Conservation (phyloP, 2,329 filamentous ascomycete genomes). For the Macrophomina phaseolina region DNA sequence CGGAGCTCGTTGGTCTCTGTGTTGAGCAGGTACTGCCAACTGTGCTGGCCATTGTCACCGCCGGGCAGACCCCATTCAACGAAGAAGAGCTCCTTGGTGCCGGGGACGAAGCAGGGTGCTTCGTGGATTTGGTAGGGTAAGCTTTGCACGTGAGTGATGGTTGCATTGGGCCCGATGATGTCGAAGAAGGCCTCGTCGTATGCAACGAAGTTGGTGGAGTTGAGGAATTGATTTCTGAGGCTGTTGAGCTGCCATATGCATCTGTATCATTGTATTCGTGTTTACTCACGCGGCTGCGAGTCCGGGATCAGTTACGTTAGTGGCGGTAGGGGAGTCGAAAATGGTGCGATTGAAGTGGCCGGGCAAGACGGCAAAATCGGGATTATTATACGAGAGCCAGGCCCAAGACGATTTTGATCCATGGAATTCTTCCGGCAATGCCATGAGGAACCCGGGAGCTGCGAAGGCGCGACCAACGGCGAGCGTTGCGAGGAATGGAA, state of each 20-base stretch:
- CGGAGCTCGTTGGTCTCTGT: slow-evolving; percentile 24
- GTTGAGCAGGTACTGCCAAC: slow-evolving; percentile 31
- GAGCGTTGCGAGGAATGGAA: background rate
- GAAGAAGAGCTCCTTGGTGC: slow-evolving; percentile 30
- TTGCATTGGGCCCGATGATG: slow-evolving; percentile 29
- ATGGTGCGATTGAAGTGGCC: slow-evolving; percentile 29
- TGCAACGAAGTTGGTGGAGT: slow-evolving; percentile 31
- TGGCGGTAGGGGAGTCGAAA: slow-evolving; percentile 27
- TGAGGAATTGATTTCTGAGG: slow-evolving; percentile 27
- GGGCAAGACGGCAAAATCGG: slow-evolving; percentile 25
- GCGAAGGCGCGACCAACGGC: background rate
- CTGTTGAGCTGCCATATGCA: background rate
- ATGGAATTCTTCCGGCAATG: background rate
- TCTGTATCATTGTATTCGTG: background rate
- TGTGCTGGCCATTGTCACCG: slow-evolving; percentile 29
- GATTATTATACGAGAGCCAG: slow-evolving; percentile 28
- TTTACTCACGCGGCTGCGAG: background rate
- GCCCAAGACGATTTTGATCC: slow-evolving; percentile 20
- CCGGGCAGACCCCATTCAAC: slow-evolving; percentile 31
- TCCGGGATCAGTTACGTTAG: slow-evolving; percentile 17
- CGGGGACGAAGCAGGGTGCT: slow-evolving; percentile 29
- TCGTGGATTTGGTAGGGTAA: slow-evolving; percentile 31
- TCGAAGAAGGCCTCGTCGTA: slow-evolving; percentile 32
- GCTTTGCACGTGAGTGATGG: slow-evolving; percentile 28
- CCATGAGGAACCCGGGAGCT: background rate